These are phyloP conservation scores for Dionaea muscipula DNA, from an alignment of 179 eudicot genomes.

Conservation along the genomic window DNA sequence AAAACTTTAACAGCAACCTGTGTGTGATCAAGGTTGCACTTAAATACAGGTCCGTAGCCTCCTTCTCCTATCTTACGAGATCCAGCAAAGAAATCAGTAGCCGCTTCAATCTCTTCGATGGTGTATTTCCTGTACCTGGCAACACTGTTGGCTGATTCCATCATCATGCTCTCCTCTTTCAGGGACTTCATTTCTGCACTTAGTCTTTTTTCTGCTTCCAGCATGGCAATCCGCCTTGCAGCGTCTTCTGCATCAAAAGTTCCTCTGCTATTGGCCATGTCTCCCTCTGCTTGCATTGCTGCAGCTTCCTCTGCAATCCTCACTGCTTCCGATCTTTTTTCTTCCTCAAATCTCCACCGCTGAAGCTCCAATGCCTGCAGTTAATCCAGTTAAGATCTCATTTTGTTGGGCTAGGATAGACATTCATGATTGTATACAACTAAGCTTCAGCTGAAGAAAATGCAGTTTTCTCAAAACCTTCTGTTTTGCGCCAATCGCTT, in stretches of 20 bases:
- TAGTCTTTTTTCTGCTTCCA: constrained; percentile 16
- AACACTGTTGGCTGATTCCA: constrained; percentile 12
- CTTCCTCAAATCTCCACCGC: constrained; percentile 25
- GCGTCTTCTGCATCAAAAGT: not conserved
- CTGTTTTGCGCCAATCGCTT: constrained; percentile 63
- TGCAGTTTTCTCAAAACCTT: constrained; percentile 16
- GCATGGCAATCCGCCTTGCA: not conserved
- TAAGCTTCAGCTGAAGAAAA: not conserved
- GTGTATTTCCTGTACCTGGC: constrained; percentile 29
- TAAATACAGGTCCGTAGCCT: constrained; percentile 44
- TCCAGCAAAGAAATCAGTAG: constrained; percentile 25
- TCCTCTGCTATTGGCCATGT: constrained; percentile 7
- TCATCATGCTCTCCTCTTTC: constrained; percentile 8
- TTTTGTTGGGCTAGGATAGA: not conserved
- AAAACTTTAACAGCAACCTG: constrained; percentile 39
- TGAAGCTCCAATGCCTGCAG: constrained; percentile 37
- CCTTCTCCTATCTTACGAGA: constrained; percentile 43
- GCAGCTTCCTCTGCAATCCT: constrained; percentile 20
- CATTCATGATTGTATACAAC: too few relatives aligned
- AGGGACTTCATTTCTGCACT: constrained; percentile 2
- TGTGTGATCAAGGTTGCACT: constrained; percentile 43
- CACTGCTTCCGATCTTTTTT: constrained; percentile 17
- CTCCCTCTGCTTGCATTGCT: constrained; percentile 13
- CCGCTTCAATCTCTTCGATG: constrained; percentile 35
- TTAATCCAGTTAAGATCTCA: not conserved